Conservation (phyloP, 768 basidiomycete species). For the Chlorophyllum brunneum region DNA sequence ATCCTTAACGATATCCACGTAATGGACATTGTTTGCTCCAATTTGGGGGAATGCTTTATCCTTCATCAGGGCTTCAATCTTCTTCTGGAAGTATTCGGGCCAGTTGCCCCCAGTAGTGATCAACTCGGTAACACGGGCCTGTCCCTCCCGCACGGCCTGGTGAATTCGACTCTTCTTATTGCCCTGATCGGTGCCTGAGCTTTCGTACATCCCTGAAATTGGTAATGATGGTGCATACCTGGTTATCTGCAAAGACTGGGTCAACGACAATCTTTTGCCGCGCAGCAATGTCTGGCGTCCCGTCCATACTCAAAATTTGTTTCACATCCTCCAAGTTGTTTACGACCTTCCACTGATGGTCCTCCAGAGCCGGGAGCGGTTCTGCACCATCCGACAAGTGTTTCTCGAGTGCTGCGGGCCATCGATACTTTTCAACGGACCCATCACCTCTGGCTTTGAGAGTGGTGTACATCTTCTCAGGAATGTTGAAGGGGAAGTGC, state of each 20-base stretch:
- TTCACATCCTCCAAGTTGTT: conserved; percentile 30
- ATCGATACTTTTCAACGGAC: conserved; percentile 47
- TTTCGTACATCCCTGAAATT: too few species aligned
- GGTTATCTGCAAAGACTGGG: conserved; percentile 21
- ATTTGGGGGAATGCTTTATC: conserved; percentile 30
- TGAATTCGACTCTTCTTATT: too few species aligned
- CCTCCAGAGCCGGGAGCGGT: not conserved
- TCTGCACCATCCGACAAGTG: not conserved
- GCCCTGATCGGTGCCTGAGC: too few species aligned
- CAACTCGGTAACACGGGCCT: conserved; percentile 13
- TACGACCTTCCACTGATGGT: conserved; percentile 22
- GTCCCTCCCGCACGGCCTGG: conserved; percentile 15
- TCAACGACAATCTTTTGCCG: conserved; percentile 29
- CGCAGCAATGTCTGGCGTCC: conserved; percentile 27
- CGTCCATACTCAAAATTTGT: conserved; percentile 24
- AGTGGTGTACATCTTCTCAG: conserved; percentile 40
- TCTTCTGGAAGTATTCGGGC: conserved; percentile 28
- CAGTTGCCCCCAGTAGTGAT: conserved; percentile 1
- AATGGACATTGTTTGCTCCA: conserved; percentile 22
- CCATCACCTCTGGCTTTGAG: conserved; percentile 29
- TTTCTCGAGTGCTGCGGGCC: conserved; percentile 32
- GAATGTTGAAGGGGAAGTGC: conserved; percentile 79
- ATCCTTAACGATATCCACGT: conserved; percentile 60
- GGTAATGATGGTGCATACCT: too few species aligned
- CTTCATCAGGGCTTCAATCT: conserved; percentile 29